Conservation (phyloP, 306 rosid genomes). For the Gynostemma pentaphyllum region DNA sequence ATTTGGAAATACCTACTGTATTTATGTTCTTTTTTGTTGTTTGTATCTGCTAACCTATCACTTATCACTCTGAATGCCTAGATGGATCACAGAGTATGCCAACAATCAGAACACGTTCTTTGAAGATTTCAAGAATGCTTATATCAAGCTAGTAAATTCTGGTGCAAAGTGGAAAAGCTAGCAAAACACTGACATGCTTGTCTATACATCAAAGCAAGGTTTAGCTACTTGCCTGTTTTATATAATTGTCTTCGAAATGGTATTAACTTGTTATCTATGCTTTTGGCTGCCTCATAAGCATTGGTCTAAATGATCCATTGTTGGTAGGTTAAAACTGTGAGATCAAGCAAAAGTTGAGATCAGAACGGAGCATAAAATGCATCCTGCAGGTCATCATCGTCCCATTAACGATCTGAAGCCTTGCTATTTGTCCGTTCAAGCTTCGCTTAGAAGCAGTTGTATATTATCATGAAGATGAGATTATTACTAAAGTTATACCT, state of each 20-base stretch:
- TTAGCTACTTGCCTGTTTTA: not conserved
- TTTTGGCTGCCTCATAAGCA: not conserved
- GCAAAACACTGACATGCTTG: not conserved
- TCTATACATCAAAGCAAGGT: slow-evolving; percentile 12
- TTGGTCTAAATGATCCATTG: not conserved
- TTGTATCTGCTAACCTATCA: slow-evolving; percentile 17
- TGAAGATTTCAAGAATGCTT: slow-evolving; percentile 70
- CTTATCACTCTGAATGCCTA: slow-evolving; percentile 23
- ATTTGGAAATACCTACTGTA: not conserved
- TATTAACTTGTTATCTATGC: not conserved
- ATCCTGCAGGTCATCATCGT: not conserved
- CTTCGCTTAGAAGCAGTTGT: not conserved
- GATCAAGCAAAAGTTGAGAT: not conserved
- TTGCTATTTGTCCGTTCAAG: not conserved
- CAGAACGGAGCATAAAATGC: not conserved
- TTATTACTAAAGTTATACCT: not conserved
- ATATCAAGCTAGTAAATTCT: slow-evolving; percentile 74
- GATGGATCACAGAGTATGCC: slow-evolving; percentile 81
- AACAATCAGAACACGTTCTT: slow-evolving; percentile 59
- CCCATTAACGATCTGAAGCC: not conserved
- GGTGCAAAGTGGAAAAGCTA: slow-evolving; percentile 70
- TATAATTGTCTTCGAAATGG: not conserved
- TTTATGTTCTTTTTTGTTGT: not conserved
- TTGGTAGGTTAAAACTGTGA: not conserved
- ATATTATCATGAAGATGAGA: not conserved